Percentiles rank a stretch among this genome's conserved stretches.
Evolutionary conservation across 768 basidiomycete genomes (phyloP).

Genomic region (Fomitopsis pulvina): DNA sequence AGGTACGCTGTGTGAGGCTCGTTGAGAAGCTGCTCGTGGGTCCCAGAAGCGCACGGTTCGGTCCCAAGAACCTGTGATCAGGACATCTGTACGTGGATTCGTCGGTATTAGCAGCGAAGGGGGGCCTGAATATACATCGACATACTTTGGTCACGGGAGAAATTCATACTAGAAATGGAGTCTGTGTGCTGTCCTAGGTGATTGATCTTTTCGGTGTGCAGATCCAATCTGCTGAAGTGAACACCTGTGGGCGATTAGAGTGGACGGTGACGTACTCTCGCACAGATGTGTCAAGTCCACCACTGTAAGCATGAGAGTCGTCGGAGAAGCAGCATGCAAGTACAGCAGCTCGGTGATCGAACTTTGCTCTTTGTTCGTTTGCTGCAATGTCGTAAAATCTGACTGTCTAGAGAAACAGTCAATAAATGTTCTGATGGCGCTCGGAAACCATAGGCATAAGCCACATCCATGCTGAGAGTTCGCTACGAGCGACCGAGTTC

Average conservation of each 20-base stretch:
- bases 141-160: conserved; percentile 58
- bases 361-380: conserved; percentile 70
- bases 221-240: conserved; percentile 55
- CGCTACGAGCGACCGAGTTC: too few species aligned
- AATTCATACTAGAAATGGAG: conserved; percentile 73
- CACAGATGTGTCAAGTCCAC: conserved; percentile 80
- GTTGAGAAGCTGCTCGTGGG: conserved; percentile 52
- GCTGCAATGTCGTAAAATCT: conserved; percentile 46
- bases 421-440: neutral
- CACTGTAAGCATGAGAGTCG: conserved; percentile 66
- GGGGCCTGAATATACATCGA: conserved; percentile 4
- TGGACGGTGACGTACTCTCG: conserved; percentile 54
- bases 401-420: conserved; percentile 39
- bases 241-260: neutral
- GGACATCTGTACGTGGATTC: conserved; percentile 37
- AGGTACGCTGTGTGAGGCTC: conserved; percentile 60
- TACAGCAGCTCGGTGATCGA: conserved; percentile 85
- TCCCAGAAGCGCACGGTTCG: conserved; percentile 87
- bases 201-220: conserved; percentile 63
- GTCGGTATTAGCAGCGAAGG: neutral
- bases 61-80: conserved; percentile 93
- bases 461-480: too few species aligned
- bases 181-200: conserved; percentile 80
- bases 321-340: conserved; percentile 77
- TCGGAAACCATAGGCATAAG: too few species aligned